Conservation (phyloP, 352 stramenopile genomes). For the Globisporangium apiculatum region DNA sequence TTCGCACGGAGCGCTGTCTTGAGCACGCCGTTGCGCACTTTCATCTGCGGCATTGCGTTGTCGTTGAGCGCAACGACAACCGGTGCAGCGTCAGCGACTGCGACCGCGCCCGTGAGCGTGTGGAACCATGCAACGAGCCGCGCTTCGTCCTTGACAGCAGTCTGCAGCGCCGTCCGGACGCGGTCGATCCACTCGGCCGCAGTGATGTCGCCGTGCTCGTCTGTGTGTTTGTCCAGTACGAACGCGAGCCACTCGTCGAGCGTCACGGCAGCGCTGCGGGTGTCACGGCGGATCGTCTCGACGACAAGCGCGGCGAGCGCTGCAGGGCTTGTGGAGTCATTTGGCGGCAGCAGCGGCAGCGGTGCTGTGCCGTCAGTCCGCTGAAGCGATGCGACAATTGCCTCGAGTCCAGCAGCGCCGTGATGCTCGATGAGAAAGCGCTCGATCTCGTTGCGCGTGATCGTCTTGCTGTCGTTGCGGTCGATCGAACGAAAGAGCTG, state of each 20-base stretch:
- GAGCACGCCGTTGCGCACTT: conserved; percentile 51
- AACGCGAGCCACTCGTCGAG: no score
- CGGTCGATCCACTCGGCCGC: conserved; percentile 18
- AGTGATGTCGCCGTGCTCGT: not conserved
- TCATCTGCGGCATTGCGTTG: conserved; percentile 13
- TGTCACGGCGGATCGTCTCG: not conserved
- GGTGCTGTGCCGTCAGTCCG: no score
- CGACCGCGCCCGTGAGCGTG: conserved; percentile 21
- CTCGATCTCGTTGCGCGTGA: not conserved
- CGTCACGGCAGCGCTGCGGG: no score
- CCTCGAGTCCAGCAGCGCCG: no score
- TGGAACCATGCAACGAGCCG: conserved; percentile 43
- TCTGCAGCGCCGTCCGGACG: conserved; percentile 16
- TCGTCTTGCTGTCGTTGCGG: not conserved
- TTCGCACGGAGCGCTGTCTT: conserved; percentile 38
- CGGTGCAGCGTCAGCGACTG: not conserved
- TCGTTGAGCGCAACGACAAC: not conserved
- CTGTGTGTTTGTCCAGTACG: not conserved
- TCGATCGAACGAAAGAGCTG: no score
- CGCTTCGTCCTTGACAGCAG: conserved; percentile 10
- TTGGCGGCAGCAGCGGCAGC: no score
- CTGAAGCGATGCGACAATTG: not conserved
- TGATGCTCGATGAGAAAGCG: no score
- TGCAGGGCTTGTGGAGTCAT: no score
- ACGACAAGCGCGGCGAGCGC: not conserved